phyloP scores from a whole-genome alignment of 1,284 basidiomycete genomes.

The Mycena citricolor region DNA sequence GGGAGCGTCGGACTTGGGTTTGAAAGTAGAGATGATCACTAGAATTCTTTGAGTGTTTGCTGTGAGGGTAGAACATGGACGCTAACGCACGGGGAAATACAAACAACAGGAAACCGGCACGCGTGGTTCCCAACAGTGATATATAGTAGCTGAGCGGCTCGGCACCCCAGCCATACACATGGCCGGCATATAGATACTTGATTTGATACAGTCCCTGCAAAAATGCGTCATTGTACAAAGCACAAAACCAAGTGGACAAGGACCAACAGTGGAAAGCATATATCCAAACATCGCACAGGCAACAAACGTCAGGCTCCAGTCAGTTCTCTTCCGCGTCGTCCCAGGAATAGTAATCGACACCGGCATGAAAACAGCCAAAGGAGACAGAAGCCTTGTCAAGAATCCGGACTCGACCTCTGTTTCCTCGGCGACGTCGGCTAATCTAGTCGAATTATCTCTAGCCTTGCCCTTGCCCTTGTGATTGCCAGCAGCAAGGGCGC shows the following conservation, averaged over 20 bases:
- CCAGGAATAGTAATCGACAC: slow-evolving; percentile 34
- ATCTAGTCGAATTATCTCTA: too few species aligned
- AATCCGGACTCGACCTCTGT: slow-evolving; percentile 26
- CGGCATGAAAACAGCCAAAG: slow-evolving; percentile 50
- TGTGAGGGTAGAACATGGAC: not conserved
- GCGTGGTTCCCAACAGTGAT: slow-evolving; percentile 47
- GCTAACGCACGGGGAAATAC: slow-evolving; percentile 45
- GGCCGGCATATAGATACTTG: slow-evolving; percentile 54
- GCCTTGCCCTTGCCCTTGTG: slow-evolving; percentile 14
- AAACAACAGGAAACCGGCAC: slow-evolving; percentile 48
- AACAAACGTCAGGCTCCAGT: slow-evolving; percentile 48
- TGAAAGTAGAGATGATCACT: slow-evolving; percentile 46
- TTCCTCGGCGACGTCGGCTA: slow-evolving; percentile 3
- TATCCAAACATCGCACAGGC: slow-evolving; percentile 47
- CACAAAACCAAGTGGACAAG: not conserved
- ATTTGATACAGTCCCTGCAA: slow-evolving; percentile 48
- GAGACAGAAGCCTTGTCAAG: slow-evolving; percentile 38
- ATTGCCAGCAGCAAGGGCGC: slow-evolving; percentile 13
- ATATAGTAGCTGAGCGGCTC: slow-evolving; percentile 52
- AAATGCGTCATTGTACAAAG: slow-evolving; percentile 5
- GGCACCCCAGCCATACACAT: slow-evolving; percentile 50
- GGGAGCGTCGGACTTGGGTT: slow-evolving; percentile 36
- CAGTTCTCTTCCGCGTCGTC: slow-evolving; percentile 30
- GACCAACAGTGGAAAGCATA: slow-evolving; percentile 47
- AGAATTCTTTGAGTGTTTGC: not conserved